A percentile compares a stretch with the other conserved stretches of the same genome.
Conservation (phyloP, 768 basidiomycete genomes). For the Amanita subjunquillea region DNA sequence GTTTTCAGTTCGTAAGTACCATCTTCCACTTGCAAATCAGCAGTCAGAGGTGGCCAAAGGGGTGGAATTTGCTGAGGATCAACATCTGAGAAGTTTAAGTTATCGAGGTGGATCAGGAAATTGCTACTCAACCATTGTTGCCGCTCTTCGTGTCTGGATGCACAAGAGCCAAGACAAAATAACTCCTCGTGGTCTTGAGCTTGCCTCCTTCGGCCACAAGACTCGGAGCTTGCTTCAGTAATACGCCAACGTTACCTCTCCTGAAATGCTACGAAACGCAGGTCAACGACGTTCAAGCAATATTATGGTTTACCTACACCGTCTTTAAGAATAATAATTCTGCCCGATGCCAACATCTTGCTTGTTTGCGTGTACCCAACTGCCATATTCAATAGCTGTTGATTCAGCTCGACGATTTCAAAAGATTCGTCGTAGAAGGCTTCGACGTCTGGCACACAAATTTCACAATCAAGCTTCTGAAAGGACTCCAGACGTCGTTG, state of each 20-base stretch:
- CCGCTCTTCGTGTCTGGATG: conserved; percentile 47
- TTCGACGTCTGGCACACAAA: conserved; percentile 67
- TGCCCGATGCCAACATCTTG: conserved; percentile 60
- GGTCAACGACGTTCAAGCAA: neutral
- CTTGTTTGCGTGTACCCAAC: conserved; percentile 48
- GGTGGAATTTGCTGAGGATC: conserved; percentile 55
- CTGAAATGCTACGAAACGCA: conserved; percentile 58
- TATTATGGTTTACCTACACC: conserved; percentile 37
- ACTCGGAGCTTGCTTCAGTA: conserved; percentile 57
- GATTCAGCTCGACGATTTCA: conserved; percentile 54
- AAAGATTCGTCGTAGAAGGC: conserved; percentile 64
- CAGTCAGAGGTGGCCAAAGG: conserved; percentile 59
- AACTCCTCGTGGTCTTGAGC: conserved; percentile 42
- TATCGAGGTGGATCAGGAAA: neutral
- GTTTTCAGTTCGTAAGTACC: conserved; percentile 56
- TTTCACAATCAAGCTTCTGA: conserved; percentile 54
- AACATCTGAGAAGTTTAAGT: conserved; percentile 33
- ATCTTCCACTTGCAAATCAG: conserved; percentile 34
- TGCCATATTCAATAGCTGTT: conserved; percentile 50
- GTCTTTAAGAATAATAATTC: conserved; percentile 78
- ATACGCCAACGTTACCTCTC: conserved; percentile 55
- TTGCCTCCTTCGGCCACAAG: conserved; percentile 31
- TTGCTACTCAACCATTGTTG: conserved; percentile 31
- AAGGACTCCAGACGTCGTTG: conserved; percentile 59
- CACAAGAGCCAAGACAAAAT: conserved; percentile 66